phyloP scores from a whole-genome alignment of 1,284 basidiomycete species.

The Filobasidium uniguttulatum region DNA sequence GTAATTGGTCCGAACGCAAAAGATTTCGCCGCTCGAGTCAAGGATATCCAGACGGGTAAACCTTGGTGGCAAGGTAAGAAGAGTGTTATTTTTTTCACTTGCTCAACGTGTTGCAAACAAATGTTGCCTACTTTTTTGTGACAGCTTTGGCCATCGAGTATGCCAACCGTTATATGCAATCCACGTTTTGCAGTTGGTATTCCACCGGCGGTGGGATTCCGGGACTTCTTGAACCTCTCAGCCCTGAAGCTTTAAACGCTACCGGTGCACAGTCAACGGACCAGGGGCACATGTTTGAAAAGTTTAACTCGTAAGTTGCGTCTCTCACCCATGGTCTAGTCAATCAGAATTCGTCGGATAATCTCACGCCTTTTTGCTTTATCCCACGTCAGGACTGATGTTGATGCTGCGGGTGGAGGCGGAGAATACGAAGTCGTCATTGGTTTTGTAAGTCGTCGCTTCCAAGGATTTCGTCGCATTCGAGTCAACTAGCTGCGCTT shows the following conservation, averaged over 20 bases:
- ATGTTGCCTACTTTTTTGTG: conserved; percentile 24
- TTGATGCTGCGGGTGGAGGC: conserved; percentile 69
- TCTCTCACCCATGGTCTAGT: conserved; percentile 5
- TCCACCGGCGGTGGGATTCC: conserved; percentile 66
- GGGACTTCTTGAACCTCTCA: conserved; percentile 52
- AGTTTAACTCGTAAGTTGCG: conserved; percentile 31
- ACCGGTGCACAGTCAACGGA: conserved; percentile 41
- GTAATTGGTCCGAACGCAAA: conserved; percentile 44
- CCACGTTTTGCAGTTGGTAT: conserved; percentile 73
- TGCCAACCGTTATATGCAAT: conserved; percentile 52
- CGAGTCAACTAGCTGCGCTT: conserved; percentile 48
- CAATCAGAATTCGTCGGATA: conserved; percentile 36
- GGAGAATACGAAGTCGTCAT: conserved; percentile 17
- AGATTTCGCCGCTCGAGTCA: conserved; percentile 42
- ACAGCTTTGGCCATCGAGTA: conserved; percentile 49
- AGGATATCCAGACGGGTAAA: conserved; percentile 25
- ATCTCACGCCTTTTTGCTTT: conserved; percentile 25
- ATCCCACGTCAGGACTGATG: conserved; percentile 40
- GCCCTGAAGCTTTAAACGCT: conserved; percentile 57
- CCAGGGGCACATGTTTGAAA: conserved; percentile 68
- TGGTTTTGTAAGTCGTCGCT: not conserved
- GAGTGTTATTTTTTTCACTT: too few species aligned
- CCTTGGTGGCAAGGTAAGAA: conserved; percentile 34
- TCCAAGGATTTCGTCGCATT: conserved; percentile 1
- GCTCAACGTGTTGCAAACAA: not conserved